Base-by-base conservation (phyloP, 768 basidiomycete species). In the Lanmaoa rubissima region DNA sequence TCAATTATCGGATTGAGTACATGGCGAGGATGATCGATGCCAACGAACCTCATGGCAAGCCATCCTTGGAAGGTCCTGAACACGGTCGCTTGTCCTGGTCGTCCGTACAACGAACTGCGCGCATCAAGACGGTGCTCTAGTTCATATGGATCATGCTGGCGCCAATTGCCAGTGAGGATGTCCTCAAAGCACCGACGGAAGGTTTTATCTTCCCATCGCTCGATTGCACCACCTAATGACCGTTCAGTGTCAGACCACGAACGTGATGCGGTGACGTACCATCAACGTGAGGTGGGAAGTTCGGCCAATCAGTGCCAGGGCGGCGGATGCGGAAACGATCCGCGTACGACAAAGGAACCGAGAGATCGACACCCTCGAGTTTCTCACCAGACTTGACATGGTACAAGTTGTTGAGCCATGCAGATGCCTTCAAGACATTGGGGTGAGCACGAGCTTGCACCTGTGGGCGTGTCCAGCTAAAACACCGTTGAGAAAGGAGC, bases 21-120 rank as follows among this genome's bases (percentile, higher is more conserved):
- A 2, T 10, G 6, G 48, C 13, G 8, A 40, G 34, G 24, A 38
- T n/a, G 31, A 28, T 14, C 17, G 58, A 17, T 58, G 51, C 17
- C 55, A 51, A 54, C 64, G 4, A 44, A 87, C 84, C 83, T 85
- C 76, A 87, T 75, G 2, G 87, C 78, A 14, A 88, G 68, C 89
- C 88, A 91, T n/a, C 88, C 88, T 63, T 90, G 89, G 75, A 86
- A 91, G 3, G 85, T 83, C 50, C 82, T 74, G 65, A 84, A 82
- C 8, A 82, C 75, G 54, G 69, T 81, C 24, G 79, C 76, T 69
- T 82, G 83, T 54, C 75, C 78, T 6, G 79, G 76, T 16, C 79
- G 75, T 40, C 83, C 78, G 69, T 90, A 89, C 54, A 91, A 62
- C 19, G 87, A 87, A 47, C 75, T 83, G 36, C 79, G 73, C 1